Conservation (phyloP, 2,329 filamentous ascomycete genomes). For the Pyrenophora seminiperda region DNA sequence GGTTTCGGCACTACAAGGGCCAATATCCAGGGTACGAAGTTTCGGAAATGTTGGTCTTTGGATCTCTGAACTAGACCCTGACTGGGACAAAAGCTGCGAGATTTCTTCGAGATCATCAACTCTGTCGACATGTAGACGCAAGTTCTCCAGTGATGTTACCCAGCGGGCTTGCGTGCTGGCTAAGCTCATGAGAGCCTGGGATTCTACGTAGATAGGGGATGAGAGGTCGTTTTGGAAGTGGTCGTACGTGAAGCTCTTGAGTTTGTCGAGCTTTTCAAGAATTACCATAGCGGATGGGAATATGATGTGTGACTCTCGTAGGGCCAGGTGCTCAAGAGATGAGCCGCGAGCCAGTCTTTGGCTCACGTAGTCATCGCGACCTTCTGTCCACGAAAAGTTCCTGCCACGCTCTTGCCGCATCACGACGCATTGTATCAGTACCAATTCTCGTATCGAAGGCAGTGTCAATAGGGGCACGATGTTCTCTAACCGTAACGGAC, state of each 20-base stretch:
- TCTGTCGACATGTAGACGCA: slow-evolving; percentile 3
- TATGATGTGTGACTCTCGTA: slow-evolving; percentile 5
- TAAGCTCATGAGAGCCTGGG: not conserved
- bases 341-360: slow-evolving; percentile 4
- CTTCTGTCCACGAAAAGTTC: slow-evolving; percentile 1
- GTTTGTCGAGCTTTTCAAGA: slow-evolving; percentile 1
- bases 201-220: not conserved
- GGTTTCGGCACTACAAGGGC: slow-evolving; percentile 4
- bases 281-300: not conserved
- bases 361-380: not conserved
- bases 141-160: not conserved
- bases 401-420: slow-evolving; percentile 9
- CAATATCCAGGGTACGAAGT: slow-evolving; percentile 6
- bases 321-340: slow-evolving; percentile 3
- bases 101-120: not conserved
- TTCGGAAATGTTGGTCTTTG: not conserved
- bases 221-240: slow-evolving; percentile 1
- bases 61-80: not conserved
- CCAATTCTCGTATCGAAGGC: slow-evolving; percentile 8
- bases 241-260: slow-evolving; percentile 12
- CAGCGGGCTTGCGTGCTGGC: not conserved
- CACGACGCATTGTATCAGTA: slow-evolving; percentile 1
- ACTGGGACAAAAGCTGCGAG: not conserved
- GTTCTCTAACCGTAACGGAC: slow-evolving; percentile 14
- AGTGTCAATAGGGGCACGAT: slow-evolving; percentile 14